Percentiles rank a stretch among this genome's conserved stretches.
Evolutionary conservation across 805 yeast genomes (phyloP).

Genomic region (Yamadazyma endophytica): DNA sequence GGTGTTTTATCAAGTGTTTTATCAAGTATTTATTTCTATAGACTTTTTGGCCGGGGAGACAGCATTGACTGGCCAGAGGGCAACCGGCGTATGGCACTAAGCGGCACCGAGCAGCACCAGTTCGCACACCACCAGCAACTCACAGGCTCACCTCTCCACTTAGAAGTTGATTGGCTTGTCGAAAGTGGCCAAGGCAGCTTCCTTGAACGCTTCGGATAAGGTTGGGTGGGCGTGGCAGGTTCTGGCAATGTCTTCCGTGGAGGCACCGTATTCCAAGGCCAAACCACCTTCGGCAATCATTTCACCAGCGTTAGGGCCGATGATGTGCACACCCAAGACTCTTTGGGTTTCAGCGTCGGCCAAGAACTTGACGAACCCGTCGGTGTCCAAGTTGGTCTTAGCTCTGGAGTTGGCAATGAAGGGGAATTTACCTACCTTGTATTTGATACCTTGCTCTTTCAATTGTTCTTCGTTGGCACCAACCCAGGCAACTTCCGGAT

Average conservation of each 20-base stretch:
- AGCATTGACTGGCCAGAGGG: too few species aligned
- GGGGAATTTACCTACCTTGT: conserved; percentile 96
- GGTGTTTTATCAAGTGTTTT: too few species aligned
- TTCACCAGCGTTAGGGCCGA: conserved; percentile 99
- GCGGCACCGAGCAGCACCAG: too few species aligned
- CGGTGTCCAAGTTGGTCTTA: conserved; percentile 94
- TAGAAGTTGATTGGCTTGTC: conserved; percentile 86
- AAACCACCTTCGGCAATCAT: conserved; percentile 98
- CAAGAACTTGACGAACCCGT: conserved; percentile 92
- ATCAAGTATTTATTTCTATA: too few species aligned
- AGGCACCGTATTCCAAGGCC: conserved; percentile 98
- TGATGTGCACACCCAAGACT: conserved; percentile 92
- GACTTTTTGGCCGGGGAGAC: too few species aligned
- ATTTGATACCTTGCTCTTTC: conserved; percentile 86
- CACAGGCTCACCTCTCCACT: not conserved
- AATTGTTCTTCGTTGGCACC: conserved; percentile 95
- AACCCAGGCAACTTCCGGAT: conserved; percentile 99
- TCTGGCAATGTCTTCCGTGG: conserved; percentile 96
- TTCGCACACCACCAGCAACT: too few species aligned
- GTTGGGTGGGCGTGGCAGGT: conserved; percentile 99
- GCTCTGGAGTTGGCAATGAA: conserved; percentile 99
- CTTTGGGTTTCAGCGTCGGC: conserved; percentile 98
- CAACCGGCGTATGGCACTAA: too few species aligned
- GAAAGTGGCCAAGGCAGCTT: conserved; percentile 91
- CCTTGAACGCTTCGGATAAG: conserved; percentile 95